Percentiles rank a stretch among this genome's conserved stretches.
phyloP scores from a whole-genome alignment of 1,284 basidiomycete species.

The Microbotryum saponariae region DNA sequence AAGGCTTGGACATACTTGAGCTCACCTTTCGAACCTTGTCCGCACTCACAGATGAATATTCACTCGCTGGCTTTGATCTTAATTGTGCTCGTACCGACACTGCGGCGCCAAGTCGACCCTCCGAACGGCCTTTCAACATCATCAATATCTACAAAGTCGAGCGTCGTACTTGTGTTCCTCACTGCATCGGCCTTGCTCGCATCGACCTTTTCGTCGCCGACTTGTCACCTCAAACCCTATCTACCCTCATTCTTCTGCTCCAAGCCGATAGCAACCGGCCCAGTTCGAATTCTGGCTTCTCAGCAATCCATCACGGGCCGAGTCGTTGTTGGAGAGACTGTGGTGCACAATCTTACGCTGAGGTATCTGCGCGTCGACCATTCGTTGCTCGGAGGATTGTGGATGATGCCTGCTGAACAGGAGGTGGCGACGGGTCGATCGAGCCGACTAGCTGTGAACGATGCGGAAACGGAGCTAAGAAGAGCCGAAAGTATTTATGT shows the following conservation, averaged over 20 bases:
- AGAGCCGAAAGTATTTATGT: conserved; percentile 43
- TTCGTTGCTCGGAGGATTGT: conserved; percentile 78
- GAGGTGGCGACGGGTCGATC: conserved; percentile 43
- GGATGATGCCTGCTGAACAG: conserved; percentile 50
- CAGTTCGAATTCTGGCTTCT: conserved; percentile 52
- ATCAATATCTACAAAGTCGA: neutral
- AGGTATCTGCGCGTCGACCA: conserved; percentile 80
- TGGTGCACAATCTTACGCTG: conserved; percentile 49
- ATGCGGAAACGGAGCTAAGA: conserved; percentile 30
- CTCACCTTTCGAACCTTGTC: too few relatives aligned
- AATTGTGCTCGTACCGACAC: too few relatives aligned
- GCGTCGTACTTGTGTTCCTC: neutral
- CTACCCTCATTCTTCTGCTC: neutral
- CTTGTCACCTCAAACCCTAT: neutral
- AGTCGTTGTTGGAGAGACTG: conserved; percentile 64
- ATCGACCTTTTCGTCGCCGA: conserved; percentile 2
- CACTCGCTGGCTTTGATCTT: too few relatives aligned
- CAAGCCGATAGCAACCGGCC: neutral
- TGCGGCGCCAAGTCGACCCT: too few relatives aligned
- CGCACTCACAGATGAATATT: too few relatives aligned
- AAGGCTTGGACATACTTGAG: too few relatives aligned
- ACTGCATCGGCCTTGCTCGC: conserved; percentile 2
- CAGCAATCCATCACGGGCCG: conserved; percentile 65
- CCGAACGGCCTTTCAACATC: neutral
- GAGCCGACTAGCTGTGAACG: conserved; percentile 38